Conservation (phyloP, 331 rosid species). For the Cydonia oblonga region DNA sequence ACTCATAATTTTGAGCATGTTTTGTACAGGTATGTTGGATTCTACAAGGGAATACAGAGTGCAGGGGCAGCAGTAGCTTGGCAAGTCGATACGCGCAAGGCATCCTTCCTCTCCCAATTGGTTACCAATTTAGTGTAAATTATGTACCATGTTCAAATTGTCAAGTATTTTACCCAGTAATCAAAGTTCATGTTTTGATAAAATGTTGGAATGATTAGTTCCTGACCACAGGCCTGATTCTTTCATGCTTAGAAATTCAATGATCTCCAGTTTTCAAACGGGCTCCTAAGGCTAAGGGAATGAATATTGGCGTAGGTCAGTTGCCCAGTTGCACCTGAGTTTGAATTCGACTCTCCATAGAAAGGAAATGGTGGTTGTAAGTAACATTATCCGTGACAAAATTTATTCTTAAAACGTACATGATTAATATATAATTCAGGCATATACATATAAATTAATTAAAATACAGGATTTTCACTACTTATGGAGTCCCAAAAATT, state of each 20-base stretch:
- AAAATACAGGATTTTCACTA: not conserved
- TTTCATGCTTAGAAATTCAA: not conserved
- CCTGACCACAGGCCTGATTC: not conserved
- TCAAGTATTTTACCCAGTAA: not conserved
- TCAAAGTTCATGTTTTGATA: not conserved
- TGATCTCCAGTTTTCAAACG: not conserved
- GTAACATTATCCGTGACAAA: not conserved
- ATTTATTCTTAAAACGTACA: not conserved
- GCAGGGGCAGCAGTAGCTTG: constrained; percentile 98
- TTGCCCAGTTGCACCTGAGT: not conserved
- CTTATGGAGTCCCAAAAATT: constrained; percentile 9
- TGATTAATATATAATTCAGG: not conserved
- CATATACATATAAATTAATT: not conserved
- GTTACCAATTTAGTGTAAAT: constrained; percentile 26
- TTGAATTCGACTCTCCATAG: not conserved
- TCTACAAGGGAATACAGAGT: constrained; percentile 85
- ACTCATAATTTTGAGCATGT: not conserved
- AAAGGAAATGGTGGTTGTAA: not conserved
- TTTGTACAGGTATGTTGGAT: constrained; percentile 59
- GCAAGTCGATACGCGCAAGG: constrained; percentile 57
- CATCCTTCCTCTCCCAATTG: constrained; percentile 45
- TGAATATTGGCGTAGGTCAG: not conserved
- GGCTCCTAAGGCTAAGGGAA: not conserved
- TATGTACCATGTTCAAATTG: not conserved
- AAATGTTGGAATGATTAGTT: not conserved